Percentiles rank a stretch among this genome's conserved stretches.
These are phyloP conservation scores for Lipomyces yamanashiensis DNA, from an alignment of 805 yeast species.

Conservation along the genomic window DNA sequence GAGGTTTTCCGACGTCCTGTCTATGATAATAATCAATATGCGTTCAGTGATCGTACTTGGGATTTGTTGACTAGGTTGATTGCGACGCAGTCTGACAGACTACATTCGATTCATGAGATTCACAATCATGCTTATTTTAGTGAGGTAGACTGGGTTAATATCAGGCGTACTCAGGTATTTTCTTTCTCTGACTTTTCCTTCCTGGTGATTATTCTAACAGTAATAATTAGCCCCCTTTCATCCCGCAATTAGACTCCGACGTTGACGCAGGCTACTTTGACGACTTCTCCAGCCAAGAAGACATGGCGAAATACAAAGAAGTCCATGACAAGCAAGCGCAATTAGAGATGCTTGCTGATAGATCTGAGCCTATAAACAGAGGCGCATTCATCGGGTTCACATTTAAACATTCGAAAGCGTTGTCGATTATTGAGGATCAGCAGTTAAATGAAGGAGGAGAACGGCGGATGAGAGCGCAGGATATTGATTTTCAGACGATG, in stretches of 20 bases:
- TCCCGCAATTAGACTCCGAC: conserved; percentile 95
- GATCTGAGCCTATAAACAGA: conserved; percentile 57
- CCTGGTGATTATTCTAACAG: background rate
- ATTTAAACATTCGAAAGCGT: conserved; percentile 71
- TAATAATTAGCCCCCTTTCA: conserved; percentile 84
- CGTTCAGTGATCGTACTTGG: conserved; percentile 97
- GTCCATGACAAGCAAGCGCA: conserved; percentile 90
- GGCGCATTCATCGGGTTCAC: conserved; percentile 92
- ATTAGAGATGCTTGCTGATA: conserved; percentile 77
- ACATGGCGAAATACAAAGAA: conserved; percentile 97
- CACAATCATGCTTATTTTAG: conserved; percentile 78
- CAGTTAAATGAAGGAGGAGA: conserved; percentile 9
- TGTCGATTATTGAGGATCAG: conserved; percentile 28
- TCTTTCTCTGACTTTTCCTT: too few species aligned
- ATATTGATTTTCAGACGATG: conserved; percentile 27
- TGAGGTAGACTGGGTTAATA: conserved; percentile 76
- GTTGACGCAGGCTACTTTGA: conserved; percentile 99
- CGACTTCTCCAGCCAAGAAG: conserved; percentile 93
- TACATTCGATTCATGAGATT: conserved; percentile 80
- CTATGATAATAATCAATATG: conserved; percentile 80
- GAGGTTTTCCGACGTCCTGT: conserved; percentile 84
- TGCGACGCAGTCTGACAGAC: conserved; percentile 75
- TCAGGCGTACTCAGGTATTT: conserved; percentile 53
- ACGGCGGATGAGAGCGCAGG: conserved; percentile 17
- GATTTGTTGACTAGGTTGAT: conserved; percentile 69